Base-by-base conservation (phyloP, 805 yeast species). In the Priceomyces castillae region DNA sequence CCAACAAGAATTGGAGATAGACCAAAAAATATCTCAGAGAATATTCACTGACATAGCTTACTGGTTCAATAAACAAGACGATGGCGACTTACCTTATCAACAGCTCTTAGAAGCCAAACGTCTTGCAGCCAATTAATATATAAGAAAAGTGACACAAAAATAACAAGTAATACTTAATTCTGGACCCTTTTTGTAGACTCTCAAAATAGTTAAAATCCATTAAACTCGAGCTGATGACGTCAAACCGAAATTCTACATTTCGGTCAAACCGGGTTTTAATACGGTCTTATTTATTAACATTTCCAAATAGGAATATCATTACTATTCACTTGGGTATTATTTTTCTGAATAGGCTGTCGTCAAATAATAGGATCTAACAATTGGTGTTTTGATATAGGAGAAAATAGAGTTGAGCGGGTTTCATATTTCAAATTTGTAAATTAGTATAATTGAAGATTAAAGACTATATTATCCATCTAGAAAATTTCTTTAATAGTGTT, bases 1-100 rank as follows among this genome's bases (percentile, higher is more conserved):
- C 45, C 69, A 76, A 38, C 84, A 82, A 44, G 90, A 87, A 52
- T 60, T 72, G 48, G 73, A 67, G 39, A 61, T 85, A 53, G 87
- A 82, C 53, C 67, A 71, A 49, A 72, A 69, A 14, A 76, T 77
- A 11, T 77, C 85, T n/a, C 68, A 73, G 19, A 64, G 73, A 15
- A 79, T 86, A 15, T 71, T 84, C 41, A 64, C 70, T 14, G 95
- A 88, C 57, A 77, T 88, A 46, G 63, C 73, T 22, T 73, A 73
- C 14, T 89, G 88, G 88, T 76, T 77, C 30, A 76, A 82, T 49
- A 72, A 70, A 30, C 58, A 51, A 4, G 65, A 74, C 37, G 80
- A 77, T 53, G 76, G 69, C 16, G 71, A 66, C 37, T 56, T 56
- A 14, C 37, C 48, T 20, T 42, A 39, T 20, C 19, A 34, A 39